These are phyloP conservation scores for Inga laurina DNA, from an alignment of 306 rosid genomes.

Conservation along the genomic window DNA sequence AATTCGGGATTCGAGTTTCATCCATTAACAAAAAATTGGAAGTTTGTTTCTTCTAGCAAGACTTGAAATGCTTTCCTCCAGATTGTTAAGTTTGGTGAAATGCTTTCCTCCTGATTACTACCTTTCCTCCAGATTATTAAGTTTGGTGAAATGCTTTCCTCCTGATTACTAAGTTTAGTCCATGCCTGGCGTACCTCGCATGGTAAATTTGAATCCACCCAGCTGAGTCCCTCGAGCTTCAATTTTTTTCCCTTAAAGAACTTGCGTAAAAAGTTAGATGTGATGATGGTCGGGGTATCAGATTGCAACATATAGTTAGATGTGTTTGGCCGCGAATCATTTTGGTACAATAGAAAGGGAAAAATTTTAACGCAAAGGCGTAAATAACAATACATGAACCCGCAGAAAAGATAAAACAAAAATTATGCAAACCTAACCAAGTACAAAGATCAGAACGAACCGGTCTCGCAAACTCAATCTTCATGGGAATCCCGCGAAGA, in stretches of 20 bases:
- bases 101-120: not conserved
- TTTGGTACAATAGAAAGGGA: not conserved
- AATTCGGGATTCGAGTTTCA: not conserved
- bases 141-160: not conserved
- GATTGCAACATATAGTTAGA: not conserved
- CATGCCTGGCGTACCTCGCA: not conserved
- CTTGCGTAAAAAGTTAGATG: not conserved
- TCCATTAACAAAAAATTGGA: not conserved
- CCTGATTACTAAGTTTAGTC: not conserved
- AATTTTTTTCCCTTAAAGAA: not conserved
- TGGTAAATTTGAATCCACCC: not conserved
- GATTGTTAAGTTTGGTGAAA: not conserved
- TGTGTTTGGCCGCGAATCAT: not conserved
- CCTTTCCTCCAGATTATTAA: not conserved
- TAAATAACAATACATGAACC: conserved; percentile 32
- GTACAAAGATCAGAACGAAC: conserved; percentile 68
- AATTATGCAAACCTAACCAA: conserved; percentile 39
- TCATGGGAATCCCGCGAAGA: conserved; percentile 56
- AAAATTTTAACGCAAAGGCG: not conserved
- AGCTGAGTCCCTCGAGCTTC: not conserved
- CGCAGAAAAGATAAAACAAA: not conserved
- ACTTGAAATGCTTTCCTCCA: not conserved
- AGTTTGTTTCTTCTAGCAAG: not conserved
- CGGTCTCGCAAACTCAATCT: conserved; percentile 89
- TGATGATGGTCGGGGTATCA: not conserved